Evolutionary conservation across 805 yeast species (phyloP).

Genomic region (Saturnispora sekii): DNA sequence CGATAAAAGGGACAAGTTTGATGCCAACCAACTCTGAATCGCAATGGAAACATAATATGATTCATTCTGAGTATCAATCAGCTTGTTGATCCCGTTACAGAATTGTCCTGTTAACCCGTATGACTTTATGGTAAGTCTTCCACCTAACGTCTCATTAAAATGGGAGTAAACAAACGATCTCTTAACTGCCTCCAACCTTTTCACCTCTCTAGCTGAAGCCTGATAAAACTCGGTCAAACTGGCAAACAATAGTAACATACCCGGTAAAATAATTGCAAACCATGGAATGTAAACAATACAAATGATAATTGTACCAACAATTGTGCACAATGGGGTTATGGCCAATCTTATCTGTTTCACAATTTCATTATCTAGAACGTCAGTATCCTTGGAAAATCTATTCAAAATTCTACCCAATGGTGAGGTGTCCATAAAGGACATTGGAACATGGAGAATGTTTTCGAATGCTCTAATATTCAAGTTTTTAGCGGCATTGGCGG

Average conservation of each 20-base stretch:
- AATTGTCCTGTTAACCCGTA: conserved; percentile 28
- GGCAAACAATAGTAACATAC: conserved; percentile 39
- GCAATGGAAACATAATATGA: conserved; percentile 56
- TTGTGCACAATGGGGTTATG: conserved; percentile 35
- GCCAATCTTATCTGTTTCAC: conserved; percentile 61
- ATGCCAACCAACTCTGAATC: conserved; percentile 68
- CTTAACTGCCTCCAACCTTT: conserved; percentile 63
- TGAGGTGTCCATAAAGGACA: conserved; percentile 74
- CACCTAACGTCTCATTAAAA: conserved; percentile 61
- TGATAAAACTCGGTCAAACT: conserved; percentile 44
- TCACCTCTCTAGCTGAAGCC: conserved; percentile 64
- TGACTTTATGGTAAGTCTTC: conserved; percentile 43
- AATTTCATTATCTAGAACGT: conserved; percentile 69
- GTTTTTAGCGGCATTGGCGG: conserved; percentile 40
- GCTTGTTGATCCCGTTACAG: conserved; percentile 37
- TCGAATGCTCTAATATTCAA: conserved; percentile 54
- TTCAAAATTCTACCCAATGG: conserved; percentile 82
- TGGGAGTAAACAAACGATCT: conserved; percentile 63
- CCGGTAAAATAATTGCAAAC: conserved; percentile 56
- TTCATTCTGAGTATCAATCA: conserved; percentile 50
- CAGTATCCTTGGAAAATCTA: conserved; percentile 81
- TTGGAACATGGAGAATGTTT: conserved; percentile 63
- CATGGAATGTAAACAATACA: conserved; percentile 44
- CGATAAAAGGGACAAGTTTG: conserved; percentile 26
- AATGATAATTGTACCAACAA: conserved; percentile 25